These are phyloP conservation scores for Jasminum sambac DNA, from an alignment of 257 asterid genomes.

Conservation along the genomic window DNA sequence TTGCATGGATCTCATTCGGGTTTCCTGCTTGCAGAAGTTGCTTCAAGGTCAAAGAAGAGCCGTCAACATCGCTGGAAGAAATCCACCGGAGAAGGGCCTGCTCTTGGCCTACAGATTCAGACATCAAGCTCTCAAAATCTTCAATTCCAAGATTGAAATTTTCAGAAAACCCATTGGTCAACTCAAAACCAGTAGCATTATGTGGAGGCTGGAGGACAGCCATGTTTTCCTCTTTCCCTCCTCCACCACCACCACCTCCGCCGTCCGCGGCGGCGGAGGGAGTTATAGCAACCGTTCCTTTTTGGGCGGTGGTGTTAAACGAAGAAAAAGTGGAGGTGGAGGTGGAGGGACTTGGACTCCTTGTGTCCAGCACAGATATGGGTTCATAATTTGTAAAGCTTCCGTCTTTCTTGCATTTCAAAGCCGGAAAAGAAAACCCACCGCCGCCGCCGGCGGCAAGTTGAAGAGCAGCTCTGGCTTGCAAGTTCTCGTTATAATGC, in stretches of 20 bases:
- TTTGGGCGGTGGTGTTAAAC: constrained; percentile 19
- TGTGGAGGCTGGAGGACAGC: constrained; percentile 29
- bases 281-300: not conserved
- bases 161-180: constrained; percentile 29
- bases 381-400: constrained; percentile 45
- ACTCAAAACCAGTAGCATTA: constrained; percentile 28
- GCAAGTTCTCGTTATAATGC: constrained; percentile 37
- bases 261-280: constrained; percentile 9
- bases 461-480: constrained; percentile 29
- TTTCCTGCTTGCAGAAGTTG: constrained; percentile 30
- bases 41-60: constrained; percentile 30
- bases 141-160: constrained; percentile 43
- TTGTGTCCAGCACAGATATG: constrained; percentile 48
- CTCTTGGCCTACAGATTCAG: constrained; percentile 43
- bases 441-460: constrained; percentile 5
- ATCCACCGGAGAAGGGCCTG: constrained; percentile 41
- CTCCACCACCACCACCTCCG: constrained; percentile 10
- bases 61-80: constrained; percentile 34
- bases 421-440: constrained; percentile 33
- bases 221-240: constrained; percentile 29
- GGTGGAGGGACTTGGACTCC: constrained; percentile 65
- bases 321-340: constrained; percentile 54
- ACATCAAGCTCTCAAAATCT: constrained; percentile 41
- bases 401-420: constrained; percentile 37
- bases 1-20: constrained; percentile 17